Percentiles rank a stretch among this genome's conserved stretches.
Evolutionary conservation across 805 yeast genomes (phyloP).

Genomic region (Yarrowia porcina): DNA sequence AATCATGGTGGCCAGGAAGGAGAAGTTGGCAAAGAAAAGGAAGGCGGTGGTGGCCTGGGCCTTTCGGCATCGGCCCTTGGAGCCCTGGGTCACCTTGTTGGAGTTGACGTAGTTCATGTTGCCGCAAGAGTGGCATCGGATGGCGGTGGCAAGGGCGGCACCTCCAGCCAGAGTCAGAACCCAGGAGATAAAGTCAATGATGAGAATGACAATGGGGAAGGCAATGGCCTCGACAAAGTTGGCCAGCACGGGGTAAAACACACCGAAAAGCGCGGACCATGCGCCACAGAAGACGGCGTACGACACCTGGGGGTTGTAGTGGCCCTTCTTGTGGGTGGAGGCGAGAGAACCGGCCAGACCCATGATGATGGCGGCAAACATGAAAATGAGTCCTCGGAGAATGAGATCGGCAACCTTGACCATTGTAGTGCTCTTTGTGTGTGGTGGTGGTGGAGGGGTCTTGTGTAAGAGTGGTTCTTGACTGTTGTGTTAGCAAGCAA

Average conservation of each 20-base stretch:
- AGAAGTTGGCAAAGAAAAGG: slow-evolving; percentile 76
- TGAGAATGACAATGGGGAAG: slow-evolving; percentile 75
- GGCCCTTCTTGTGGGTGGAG: slow-evolving; percentile 48
- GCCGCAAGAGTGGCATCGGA: slow-evolving; percentile 80
- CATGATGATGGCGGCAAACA: slow-evolving; percentile 70
- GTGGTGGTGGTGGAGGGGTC: not conserved
- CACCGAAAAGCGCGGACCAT: slow-evolving; percentile 76
- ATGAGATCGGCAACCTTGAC: slow-evolving; percentile 54
- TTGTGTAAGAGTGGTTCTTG: slow-evolving; percentile 8
- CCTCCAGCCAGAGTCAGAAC: slow-evolving; percentile 94
- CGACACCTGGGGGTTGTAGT: slow-evolving; percentile 75
- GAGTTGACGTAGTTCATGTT: slow-evolving; percentile 59
- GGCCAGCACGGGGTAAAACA: slow-evolving; percentile 75
- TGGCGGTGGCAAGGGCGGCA: slow-evolving; percentile 88
- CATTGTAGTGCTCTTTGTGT: slow-evolving; percentile 1
- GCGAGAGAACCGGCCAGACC: slow-evolving; percentile 85
- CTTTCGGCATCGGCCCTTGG: slow-evolving; percentile 84
- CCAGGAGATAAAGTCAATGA: slow-evolving; percentile 79
- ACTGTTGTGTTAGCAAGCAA: slow-evolving; percentile 34
- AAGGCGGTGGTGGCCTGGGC: slow-evolving; percentile 85
- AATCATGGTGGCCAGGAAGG: slow-evolving; percentile 62
- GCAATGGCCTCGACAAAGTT: slow-evolving; percentile 74
- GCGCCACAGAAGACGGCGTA: slow-evolving; percentile 83
- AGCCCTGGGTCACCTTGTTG: slow-evolving; percentile 74
- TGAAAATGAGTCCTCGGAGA: slow-evolving; percentile 71